phyloP scores from a whole-genome alignment of 228 moss, liverwort and hornwort species.

The Sphagnum magellanicum region DNA sequence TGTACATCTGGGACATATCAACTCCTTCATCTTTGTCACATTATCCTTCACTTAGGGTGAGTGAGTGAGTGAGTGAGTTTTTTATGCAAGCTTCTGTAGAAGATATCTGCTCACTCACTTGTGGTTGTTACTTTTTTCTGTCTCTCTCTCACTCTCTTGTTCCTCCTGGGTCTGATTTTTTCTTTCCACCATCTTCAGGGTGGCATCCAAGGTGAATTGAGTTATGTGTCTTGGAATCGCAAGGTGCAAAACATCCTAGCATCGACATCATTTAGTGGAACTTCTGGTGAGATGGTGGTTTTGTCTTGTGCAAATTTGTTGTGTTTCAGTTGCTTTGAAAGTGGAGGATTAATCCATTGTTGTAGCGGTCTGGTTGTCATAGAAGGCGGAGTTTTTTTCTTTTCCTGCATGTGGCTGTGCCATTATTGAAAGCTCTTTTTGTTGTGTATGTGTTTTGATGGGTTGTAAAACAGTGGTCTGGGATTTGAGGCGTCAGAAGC shows the following conservation, averaged over 20 bases:
- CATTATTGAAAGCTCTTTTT: too few species aligned
- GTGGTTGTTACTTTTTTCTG: not conserved
- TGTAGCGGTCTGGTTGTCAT: too few species aligned
- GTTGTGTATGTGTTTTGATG: not conserved
- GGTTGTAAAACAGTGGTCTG: conserved; percentile 65
- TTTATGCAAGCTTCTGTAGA: not conserved
- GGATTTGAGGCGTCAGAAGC: conserved; percentile 86
- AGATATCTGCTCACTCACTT: not conserved
- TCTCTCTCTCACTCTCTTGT: not conserved
- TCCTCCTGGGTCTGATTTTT: not conserved
- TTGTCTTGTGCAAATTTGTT: too few species aligned
- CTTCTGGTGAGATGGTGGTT: conserved; percentile 57
- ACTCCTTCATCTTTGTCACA: conserved; percentile 60
- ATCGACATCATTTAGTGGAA: conserved; percentile 80
- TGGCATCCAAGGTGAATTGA: conserved; percentile 62
- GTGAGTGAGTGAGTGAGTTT: conserved; percentile 1
- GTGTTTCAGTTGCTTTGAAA: too few species aligned
- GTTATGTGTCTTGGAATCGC: conserved; percentile 93
- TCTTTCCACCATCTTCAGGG: conserved; percentile 21
- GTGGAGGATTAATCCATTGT: too few species aligned
- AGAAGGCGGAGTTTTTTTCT: too few species aligned
- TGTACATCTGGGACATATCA: conserved; percentile 92
- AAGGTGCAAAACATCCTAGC: conserved; percentile 88
- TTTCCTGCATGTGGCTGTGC: too few species aligned
- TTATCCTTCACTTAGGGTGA: conserved; percentile 68